These are phyloP conservation scores for Citrus reticulata DNA, from an alignment of 345 rosid genomes.

Conservation along the genomic window DNA sequence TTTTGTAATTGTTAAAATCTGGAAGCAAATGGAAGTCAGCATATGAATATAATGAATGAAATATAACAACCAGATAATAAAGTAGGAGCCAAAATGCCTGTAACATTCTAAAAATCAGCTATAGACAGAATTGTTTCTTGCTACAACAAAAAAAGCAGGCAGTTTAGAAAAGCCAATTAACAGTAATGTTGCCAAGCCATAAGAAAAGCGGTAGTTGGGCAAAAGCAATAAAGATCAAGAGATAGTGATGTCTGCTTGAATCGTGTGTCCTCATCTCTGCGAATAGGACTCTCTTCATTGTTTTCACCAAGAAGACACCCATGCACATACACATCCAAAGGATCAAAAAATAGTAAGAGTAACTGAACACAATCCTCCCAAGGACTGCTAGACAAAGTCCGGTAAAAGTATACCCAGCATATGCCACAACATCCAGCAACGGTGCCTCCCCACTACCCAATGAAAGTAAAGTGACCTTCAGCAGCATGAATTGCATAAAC, in stretches of 20 bases:
- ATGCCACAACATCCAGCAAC: slow-evolving; percentile 79
- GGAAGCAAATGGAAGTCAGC: background rate
- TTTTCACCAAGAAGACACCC: slow-evolving; percentile 90
- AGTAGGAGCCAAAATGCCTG: background rate
- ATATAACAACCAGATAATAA: background rate
- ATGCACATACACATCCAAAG: slow-evolving; percentile 81
- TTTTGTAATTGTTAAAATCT: background rate
- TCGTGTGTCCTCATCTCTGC: slow-evolving; percentile 85
- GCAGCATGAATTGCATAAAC: slow-evolving; percentile 76
- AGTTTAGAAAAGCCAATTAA: slow-evolving; percentile 76
- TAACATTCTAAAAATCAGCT: background rate
- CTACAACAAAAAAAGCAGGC: slow-evolving; percentile 13
- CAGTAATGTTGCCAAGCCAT: slow-evolving; percentile 93
- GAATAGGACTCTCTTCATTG: slow-evolving; percentile 92
- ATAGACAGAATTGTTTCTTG: slow-evolving; percentile 22
- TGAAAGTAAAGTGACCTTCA: slow-evolving; percentile 74
- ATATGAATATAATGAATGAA: slow-evolving; percentile 1
- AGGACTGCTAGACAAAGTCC: slow-evolving; percentile 75
- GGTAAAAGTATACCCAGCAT: slow-evolving; percentile 78
- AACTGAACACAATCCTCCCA: slow-evolving; percentile 67
- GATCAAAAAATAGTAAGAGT: slow-evolving; percentile 73
- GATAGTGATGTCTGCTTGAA: slow-evolving; percentile 87
- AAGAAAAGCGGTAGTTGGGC: slow-evolving; percentile 82
- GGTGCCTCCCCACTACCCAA: slow-evolving; percentile 94
- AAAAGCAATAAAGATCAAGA: slow-evolving; percentile 78